Base-by-base conservation (phyloP, 768 basidiomycete genomes). In the Pisolithus tinctorius region DNA sequence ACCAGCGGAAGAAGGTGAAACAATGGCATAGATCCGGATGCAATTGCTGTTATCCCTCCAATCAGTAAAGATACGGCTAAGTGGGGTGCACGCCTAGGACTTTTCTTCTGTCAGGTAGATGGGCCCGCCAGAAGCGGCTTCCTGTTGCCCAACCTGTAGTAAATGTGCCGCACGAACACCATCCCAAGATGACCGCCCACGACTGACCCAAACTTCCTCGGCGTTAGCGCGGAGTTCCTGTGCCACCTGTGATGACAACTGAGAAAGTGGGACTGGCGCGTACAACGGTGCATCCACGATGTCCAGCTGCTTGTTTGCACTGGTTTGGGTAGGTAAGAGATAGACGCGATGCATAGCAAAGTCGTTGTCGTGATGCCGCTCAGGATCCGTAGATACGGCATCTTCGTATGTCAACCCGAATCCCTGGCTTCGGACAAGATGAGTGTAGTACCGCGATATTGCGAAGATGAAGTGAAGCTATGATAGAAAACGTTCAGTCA, bases 401-500 rank as follows among this genome's bases (percentile, higher is more conserved):
- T 39, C 46, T 49, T 57, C 55, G 58, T 52, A 48, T 41, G 46
- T 53, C 42, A 59, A 54, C 47, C 56, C 34, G 34, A 34, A 34
- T 34, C 11, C 59, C 48, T 73, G 63, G 52, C 71, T 71, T n/a
- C 78, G 77, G 27, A 70, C 66, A 36, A 88, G 70, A 41, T 78
- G 73, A 7, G 74, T 68, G 63, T 87, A 83, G 57, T 82, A 81
- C 47, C 77, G 83, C 6, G 84, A 79, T 10, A 91, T 75, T 2
- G 85, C 79, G 53, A 90, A 73, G 34, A 89, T 77, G 67, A 88
- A 86, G 65, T 90, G 88, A 47, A 90, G 73, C 87, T 88, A 55
- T 41, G 27, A 13, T 10, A 37, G 16, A 48, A 53, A 34, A 13
- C 6, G 44, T 16, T 37, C 27, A 7, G 4, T 30, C 25, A 43